Percentiles rank a stretch among this genome's conserved stretches.
Evolutionary conservation across 148 eudicot species (phyloP).

Genomic region (Rhododendron ferrugineum): DNA sequence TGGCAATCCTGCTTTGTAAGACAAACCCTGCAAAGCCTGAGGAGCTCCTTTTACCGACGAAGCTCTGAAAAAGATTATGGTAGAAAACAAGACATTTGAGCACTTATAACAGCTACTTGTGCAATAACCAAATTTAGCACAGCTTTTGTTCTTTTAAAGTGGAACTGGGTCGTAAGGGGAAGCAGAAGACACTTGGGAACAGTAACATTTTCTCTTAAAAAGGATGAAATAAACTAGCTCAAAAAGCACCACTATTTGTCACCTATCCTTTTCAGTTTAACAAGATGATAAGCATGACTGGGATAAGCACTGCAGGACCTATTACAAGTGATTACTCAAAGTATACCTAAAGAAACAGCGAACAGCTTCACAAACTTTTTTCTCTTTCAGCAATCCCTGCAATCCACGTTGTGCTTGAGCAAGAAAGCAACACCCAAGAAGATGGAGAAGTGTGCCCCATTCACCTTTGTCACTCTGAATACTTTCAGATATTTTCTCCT

Average conservation of each 20-base stretch:
- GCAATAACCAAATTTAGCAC: background rate
- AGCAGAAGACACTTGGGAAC: background rate
- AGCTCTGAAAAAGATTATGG: constrained; percentile 45
- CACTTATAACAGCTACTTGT: background rate
- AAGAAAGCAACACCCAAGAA: constrained; percentile 89
- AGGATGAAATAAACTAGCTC: background rate
- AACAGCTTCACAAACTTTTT: constrained; percentile 75
- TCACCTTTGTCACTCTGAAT: constrained; percentile 65
- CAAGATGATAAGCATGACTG: background rate
- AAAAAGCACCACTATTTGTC: background rate
- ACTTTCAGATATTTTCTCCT: constrained; percentile 66
- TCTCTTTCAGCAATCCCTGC: constrained; percentile 42
- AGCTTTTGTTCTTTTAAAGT: background rate
- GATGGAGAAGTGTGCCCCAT: constrained; percentile 69
- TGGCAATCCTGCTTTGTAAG: constrained; percentile 59
- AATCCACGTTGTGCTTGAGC: constrained; percentile 61
- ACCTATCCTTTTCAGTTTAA: background rate
- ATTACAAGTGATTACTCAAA: background rate
- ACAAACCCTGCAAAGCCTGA: constrained; percentile 59
- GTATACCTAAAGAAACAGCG: constrained; percentile 88
- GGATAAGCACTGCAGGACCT: background rate
- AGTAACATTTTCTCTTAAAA: background rate
- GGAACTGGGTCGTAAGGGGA: background rate
- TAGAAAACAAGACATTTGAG: constrained; percentile 9
- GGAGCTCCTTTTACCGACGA: constrained; percentile 75